Evolutionary conservation across 345 rosid species (phyloP).

Genomic region (Barbarea vulgaris): DNA sequence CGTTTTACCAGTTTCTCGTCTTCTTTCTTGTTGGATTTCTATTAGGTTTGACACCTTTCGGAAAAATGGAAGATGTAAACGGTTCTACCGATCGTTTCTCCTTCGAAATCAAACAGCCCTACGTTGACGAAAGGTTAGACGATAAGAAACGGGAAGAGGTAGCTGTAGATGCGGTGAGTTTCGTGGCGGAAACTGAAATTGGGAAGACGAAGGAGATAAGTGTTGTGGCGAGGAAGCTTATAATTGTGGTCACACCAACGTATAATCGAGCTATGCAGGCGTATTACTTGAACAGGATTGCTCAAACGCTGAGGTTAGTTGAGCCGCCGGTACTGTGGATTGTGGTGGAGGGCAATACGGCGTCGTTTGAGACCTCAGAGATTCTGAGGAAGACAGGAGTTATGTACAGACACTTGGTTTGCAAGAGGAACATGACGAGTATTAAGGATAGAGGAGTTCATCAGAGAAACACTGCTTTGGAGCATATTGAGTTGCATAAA

Average conservation of each 20-base stretch:
- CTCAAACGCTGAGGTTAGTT: constrained; percentile 76
- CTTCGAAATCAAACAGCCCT: constrained; percentile 66
- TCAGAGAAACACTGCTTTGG: constrained; percentile 78
- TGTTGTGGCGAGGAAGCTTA: constrained; percentile 58
- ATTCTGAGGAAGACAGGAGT: constrained; percentile 80
- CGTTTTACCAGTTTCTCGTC: constrained; percentile 57
- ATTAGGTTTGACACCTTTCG: constrained; percentile 64
- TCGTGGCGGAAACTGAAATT: constrained; percentile 34
- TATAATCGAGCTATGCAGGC: constrained; percentile 80
- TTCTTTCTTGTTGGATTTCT: constrained; percentile 70
- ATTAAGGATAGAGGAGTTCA: constrained; percentile 75
- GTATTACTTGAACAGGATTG: constrained; percentile 70
- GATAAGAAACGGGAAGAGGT: constrained; percentile 36
- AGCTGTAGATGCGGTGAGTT: constrained; percentile 43
- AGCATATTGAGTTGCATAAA: constrained; percentile 73
- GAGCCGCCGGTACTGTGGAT: constrained; percentile 86
- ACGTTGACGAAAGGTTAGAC: constrained; percentile 49
- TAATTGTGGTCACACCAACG: constrained; percentile 87
- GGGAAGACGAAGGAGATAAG: constrained; percentile 6
- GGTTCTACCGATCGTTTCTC: constrained; percentile 48
- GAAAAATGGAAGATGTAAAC: constrained; percentile 54
- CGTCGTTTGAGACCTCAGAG: constrained; percentile 80
- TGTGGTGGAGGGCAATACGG: constrained; percentile 74
- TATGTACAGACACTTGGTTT: constrained; percentile 83
- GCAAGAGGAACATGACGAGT: constrained; percentile 51